These are phyloP conservation scores for Corymbia citriodora DNA, from an alignment of 441 rosid genomes.

Conservation along the genomic window DNA sequence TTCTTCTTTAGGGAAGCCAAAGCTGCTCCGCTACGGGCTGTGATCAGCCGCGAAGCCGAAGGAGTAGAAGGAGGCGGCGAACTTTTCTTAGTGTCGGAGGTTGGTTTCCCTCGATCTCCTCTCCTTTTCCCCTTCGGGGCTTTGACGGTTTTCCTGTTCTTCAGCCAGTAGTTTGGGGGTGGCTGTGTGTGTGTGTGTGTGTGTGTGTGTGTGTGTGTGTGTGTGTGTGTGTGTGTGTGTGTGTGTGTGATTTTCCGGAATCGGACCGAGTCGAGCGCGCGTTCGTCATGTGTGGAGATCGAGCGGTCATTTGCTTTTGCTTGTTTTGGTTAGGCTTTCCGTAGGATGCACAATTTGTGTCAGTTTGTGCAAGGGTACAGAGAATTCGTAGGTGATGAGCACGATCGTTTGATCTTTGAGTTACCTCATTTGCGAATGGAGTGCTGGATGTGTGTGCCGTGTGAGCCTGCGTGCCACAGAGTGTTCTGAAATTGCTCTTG, in stretches of 20 bases:
- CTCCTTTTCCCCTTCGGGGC: background rate
- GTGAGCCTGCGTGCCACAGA: background rate
- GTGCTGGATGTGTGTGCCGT: background rate
- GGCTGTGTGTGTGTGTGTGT: background rate
- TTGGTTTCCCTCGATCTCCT: background rate
- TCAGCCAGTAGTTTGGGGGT: background rate
- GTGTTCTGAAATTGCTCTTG: background rate
- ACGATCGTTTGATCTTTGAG: background rate
- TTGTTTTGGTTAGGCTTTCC: background rate
- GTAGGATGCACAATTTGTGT: background rate
- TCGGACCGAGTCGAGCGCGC: background rate
- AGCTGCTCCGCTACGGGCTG: slow-evolving; percentile 55
- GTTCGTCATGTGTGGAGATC: background rate
- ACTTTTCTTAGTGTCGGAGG: slow-evolving; percentile 54
- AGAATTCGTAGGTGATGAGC: background rate
- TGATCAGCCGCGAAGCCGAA: slow-evolving; percentile 60
- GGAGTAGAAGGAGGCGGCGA: slow-evolving; percentile 44
- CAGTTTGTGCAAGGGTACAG: background rate
- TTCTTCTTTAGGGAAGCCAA: slow-evolving; percentile 41
- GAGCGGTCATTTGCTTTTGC: background rate
- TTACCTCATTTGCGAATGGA: background rate
- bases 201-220: background rate
- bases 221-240: no score
- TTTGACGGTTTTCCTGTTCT: background rate
- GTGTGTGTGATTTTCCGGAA: background rate